Conservation (phyloP, 257 asterid genomes). For the Lycium barbarum region DNA sequence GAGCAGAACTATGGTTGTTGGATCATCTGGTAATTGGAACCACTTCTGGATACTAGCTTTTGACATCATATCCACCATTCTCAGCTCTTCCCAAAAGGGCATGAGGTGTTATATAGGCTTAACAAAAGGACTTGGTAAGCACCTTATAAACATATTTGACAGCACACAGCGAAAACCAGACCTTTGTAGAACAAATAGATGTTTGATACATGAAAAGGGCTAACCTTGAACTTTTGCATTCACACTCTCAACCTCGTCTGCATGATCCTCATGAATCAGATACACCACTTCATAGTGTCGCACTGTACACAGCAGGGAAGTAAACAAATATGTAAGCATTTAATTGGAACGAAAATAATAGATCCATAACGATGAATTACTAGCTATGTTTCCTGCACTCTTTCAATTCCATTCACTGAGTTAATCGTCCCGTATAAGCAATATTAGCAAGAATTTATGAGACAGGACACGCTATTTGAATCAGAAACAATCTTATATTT, state of each 20-base stretch:
- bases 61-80: not conserved
- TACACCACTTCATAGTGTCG: constrained; percentile 96
- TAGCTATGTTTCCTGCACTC: constrained; percentile 2
- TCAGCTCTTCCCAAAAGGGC: not conserved
- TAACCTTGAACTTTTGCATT: constrained; percentile 83
- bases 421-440: not conserved
- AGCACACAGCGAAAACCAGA: not conserved
- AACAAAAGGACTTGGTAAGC: constrained; percentile 12
- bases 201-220: constrained; percentile 20
- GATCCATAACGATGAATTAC: not conserved
- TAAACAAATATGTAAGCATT: constrained; percentile 18
- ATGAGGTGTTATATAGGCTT: not conserved
- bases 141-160: not conserved
- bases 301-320: constrained; percentile 54
- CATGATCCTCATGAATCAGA: constrained; percentile 81
- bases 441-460: constrained; percentile 19
- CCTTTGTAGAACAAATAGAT: not conserved
- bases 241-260: constrained; percentile 80
- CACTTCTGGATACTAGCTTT: not conserved
- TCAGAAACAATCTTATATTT: not conserved
- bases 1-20: constrained; percentile 6
- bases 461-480: not conserved
- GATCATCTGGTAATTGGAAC: not conserved
- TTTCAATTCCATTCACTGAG: not conserved
- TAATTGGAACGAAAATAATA: not conserved